These are phyloP conservation scores for Brassica incana DNA, from an alignment of 345 rosid species.

Conservation along the genomic window DNA sequence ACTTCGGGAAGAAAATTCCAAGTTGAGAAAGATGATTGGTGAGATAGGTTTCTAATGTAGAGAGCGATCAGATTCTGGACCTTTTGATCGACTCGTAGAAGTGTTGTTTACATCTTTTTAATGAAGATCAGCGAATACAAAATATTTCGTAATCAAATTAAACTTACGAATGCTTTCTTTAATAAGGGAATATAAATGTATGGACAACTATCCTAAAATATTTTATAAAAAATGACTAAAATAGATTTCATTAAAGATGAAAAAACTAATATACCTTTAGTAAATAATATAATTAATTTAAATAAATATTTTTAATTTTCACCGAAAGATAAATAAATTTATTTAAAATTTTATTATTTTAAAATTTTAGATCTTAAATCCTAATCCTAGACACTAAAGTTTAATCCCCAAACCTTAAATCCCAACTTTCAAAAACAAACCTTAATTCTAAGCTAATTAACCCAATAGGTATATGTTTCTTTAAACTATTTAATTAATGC, in stretches of 20 bases:
- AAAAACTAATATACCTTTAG: no score
- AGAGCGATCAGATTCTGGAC: neutral
- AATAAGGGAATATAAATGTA: neutral
- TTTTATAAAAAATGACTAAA: no score
- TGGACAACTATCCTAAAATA: no score
- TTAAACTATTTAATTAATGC: neutral
- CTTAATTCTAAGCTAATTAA: no score
- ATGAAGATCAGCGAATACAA: neutral
- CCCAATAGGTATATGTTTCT: neutral
- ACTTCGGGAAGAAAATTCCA: neutral
- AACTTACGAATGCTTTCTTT: neutral
- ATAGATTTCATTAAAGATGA: no score
- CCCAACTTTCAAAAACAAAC: neutral
- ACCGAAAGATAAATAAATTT: no score
- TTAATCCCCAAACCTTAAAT: neutral
- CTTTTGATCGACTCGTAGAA: neutral
- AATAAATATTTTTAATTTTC: no score
- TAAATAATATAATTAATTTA: no score
- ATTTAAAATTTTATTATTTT: no score
- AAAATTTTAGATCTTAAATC: neutral
- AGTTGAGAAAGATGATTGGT: neutral
- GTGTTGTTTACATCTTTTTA: neutral
- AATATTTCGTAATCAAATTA: neutral
- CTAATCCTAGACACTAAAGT: neutral
- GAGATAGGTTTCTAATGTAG: neutral